A percentile compares a stretch with the other conserved stretches of the same genome.
Conservation (phyloP, 192 early-diverging fungal species). For the Globomyces pollinis-pini region DNA sequence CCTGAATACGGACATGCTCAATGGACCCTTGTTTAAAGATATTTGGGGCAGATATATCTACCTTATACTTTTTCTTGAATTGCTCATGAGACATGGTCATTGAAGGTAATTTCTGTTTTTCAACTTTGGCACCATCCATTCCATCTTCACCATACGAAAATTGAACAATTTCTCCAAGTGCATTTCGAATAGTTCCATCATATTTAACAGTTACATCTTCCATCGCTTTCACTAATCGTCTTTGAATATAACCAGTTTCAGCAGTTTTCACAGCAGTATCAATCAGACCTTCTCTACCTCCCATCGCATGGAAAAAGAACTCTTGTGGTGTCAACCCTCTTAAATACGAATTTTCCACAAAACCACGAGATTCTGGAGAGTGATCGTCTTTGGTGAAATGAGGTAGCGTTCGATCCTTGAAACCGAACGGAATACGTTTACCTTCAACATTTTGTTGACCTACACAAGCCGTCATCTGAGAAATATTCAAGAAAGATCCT, state of each 20-base stretch:
- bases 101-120: conserved; percentile 68
- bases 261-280: conserved; percentile 99
- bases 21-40: conserved; percentile 64
- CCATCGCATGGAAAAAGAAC: conserved; percentile 99
- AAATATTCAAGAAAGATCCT: conserved; percentile 91
- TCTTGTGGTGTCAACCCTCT: conserved; percentile 93
- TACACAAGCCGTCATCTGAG: conserved; percentile 98
- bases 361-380: conserved; percentile 81
- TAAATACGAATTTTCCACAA: conserved; percentile 84
- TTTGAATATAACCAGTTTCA: conserved; percentile 99
- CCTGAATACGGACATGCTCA: conserved; percentile 58
- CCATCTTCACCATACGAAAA: conserved; percentile 98
- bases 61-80: conserved; percentile 73
- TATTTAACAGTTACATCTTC: conserved; percentile 98
- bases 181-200: conserved; percentile 94
- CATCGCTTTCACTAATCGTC: conserved; percentile 93
- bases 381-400: conserved; percentile 97
- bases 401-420: conserved; percentile 90
- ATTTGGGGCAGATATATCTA: conserved; percentile 62
- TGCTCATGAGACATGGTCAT: conserved; percentile 58
- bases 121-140: conserved; percentile 88
- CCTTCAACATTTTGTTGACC: conserved; percentile 99
- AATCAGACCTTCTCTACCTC: conserved; percentile 98
- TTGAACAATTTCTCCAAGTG: conserved; percentile 86
- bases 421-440: conserved; percentile 95